A percentile compares a stretch with the other conserved stretches of the same genome.
These are phyloP conservation scores for Leishmania aethiopica DNA, from an alignment of 208 protist species.

Conservation along the genomic window DNA sequence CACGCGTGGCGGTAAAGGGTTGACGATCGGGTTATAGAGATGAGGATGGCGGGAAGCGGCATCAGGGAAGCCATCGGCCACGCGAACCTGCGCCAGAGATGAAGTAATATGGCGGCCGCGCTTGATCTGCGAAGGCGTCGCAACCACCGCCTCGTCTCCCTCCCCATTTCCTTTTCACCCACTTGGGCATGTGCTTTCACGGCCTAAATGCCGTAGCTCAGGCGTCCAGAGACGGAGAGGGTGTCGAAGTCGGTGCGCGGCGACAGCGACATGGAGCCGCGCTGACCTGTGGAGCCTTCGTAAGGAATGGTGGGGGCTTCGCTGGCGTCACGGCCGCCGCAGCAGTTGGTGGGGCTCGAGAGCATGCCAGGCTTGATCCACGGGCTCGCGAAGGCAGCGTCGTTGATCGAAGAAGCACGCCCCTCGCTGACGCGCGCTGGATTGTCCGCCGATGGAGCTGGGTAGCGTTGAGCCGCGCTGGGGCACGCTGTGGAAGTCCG, in stretches of 20 bases:
- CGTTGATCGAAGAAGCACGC: background rate
- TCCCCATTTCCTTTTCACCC: background rate
- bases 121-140: background rate
- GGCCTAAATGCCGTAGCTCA: constrained; percentile 24
- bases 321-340: constrained; percentile 28
- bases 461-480: constrained; percentile 23
- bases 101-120: background rate
- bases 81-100: background rate
- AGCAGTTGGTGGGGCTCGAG: constrained; percentile 34
- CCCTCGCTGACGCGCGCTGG: constrained; percentile 3
- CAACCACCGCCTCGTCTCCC: background rate
- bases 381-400: constrained; percentile 21
- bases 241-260: constrained; percentile 31
- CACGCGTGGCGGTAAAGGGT: background rate
- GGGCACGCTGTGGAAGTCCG: constrained; percentile 34
- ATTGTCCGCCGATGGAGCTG: constrained; percentile 8
- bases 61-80: background rate
- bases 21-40: background rate
- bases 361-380: constrained; percentile 25
- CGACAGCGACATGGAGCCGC: constrained; percentile 26
- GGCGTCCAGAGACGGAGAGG: constrained; percentile 21
- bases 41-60: background rate
- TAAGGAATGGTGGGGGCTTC: constrained; percentile 37
- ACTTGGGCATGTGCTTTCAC: background rate
- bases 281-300: constrained; percentile 31